phyloP scores from a whole-genome alignment of 2,329 filamentous ascomycete genomes.

The Mycosphaerella sp. region DNA sequence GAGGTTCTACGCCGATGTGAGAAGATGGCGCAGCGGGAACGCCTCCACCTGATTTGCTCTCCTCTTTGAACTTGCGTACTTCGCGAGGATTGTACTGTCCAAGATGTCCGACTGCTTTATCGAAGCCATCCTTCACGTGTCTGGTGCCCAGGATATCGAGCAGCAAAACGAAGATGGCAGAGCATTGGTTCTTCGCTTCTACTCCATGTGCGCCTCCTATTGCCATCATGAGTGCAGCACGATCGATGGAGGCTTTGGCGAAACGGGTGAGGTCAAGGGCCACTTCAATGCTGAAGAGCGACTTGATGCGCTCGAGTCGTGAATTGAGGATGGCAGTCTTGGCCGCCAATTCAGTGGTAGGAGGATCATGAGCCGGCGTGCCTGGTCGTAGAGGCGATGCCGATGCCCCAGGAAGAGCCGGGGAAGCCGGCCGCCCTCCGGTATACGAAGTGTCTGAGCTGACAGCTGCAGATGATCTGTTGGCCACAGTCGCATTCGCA shows the following conservation, averaged over 20 bases:
- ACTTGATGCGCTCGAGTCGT: conserved; percentile 86
- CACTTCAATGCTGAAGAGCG: conserved; percentile 92
- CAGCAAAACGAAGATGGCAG: conserved; percentile 77
- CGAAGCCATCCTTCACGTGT: conserved; percentile 89
- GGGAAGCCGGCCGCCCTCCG: conserved; percentile 26
- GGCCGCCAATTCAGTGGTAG: conserved; percentile 84
- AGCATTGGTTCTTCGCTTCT: conserved; percentile 81
- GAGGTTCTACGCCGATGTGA: conserved; percentile 64
- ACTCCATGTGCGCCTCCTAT: conserved; percentile 69
- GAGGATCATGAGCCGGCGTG: conserved; percentile 53
- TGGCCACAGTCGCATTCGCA: conserved; percentile 20
- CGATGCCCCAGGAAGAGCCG: conserved; percentile 21
- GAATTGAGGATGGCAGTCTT: conserved; percentile 98
- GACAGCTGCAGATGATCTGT: conserved; percentile 12
- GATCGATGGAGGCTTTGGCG: conserved; percentile 80
- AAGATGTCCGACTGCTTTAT: conserved; percentile 85
- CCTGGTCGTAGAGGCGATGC: conserved; percentile 25
- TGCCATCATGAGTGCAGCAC: conserved; percentile 73
- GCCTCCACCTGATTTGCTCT: conserved; percentile 14
- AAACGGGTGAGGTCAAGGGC: conserved; percentile 82
- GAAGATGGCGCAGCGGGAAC: conserved; percentile 1
- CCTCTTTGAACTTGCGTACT: conserved; percentile 51
- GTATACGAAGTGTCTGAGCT: conserved; percentile 26
- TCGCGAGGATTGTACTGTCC: conserved; percentile 87
- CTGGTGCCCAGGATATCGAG: conserved; percentile 76